phyloP scores from a whole-genome alignment of 352 stramenopile genomes.

The Blastocystis sp. region DNA sequence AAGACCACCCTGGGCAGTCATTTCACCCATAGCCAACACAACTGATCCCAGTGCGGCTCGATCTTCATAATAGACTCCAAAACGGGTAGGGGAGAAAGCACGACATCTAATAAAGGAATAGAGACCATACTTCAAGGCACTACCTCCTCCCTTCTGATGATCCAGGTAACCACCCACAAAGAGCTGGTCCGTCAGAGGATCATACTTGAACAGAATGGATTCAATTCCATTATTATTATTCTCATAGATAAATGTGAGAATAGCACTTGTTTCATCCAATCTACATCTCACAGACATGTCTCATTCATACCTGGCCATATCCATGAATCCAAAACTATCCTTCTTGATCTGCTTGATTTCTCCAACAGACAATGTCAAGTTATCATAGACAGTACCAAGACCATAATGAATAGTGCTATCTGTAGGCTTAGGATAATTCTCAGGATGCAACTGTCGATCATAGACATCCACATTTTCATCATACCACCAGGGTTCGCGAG shows the following conservation, averaged over 20 bases:
- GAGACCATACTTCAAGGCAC: neutral
- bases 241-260: conserved; percentile 52
- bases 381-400: conserved; percentile 10
- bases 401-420: conserved; percentile 41
- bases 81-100: conserved; percentile 45
- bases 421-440: neutral
- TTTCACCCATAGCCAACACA: conserved; percentile 23
- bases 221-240: conserved; percentile 23
- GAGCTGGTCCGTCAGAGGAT: neutral
- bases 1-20: conserved; percentile 16
- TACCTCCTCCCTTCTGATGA: conserved; percentile 7
- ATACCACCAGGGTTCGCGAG: conserved; percentile 28
- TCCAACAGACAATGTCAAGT: neutral
- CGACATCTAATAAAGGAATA: conserved; percentile 43
- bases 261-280: neutral
- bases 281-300: neutral
- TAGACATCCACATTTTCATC: neutral
- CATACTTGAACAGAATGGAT: conserved; percentile 62
- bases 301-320: conserved; percentile 26
- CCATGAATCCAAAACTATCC: conserved; percentile 62
- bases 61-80: conserved; percentile 53
- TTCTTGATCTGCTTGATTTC: conserved; percentile 14
- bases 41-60: neutral
- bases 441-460: conserved; percentile 7
- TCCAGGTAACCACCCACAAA: neutral